Base-by-base conservation (phyloP, 345 rosid genomes). In the Boechera retrofracta region DNA sequence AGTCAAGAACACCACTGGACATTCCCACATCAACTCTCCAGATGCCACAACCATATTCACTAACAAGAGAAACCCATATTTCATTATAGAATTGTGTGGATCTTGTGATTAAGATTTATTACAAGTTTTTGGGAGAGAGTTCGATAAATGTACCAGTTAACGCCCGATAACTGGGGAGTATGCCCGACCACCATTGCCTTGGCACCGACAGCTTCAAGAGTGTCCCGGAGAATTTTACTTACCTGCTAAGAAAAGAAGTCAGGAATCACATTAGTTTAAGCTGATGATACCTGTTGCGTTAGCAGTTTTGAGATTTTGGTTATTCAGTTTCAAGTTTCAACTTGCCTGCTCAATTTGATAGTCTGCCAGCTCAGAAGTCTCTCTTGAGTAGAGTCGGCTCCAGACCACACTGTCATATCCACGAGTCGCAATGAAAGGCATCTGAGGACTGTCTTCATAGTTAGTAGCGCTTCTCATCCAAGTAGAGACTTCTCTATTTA, bases 111-210 rank as follows among this genome's bases (percentile, higher is more conserved):
- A 26, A 6, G 10, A 28, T 44, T 0, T 3, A 24, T 24, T 24
- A 62, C 67, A 26, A 41, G 35, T 12, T 45, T 7, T 6, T 52
- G 7, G 42, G 38, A 39, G 9, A 18, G 39, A 42, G n/a, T 16
- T 49, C 8, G 42, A 67, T 67, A 32, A 1, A 60, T 58, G 7
- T 85, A 94, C 98, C 98, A 92, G 74, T 94, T 94, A 59, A 86
- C 90, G 6, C 98, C 97, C 4, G 84, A 62, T 55, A 80, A 66
- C 75, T 94, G 97, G 60, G 98, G 98, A 54, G 98, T 94, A 80
- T 92, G 98, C n/a, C 97, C 97, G 5, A 94, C 97, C 70, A 94
- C 97, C 97, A 94, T 90, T 7, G 86, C 95, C 83, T 89, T 92
- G 13, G 97, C 97, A 60, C 87, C 90, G 10, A 89, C 66, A 16